Evolutionary conservation across 805 yeast genomes (phyloP), one percentile per base, ranked within the genome.

Genomic region (Lachancea mirantina): DNA sequence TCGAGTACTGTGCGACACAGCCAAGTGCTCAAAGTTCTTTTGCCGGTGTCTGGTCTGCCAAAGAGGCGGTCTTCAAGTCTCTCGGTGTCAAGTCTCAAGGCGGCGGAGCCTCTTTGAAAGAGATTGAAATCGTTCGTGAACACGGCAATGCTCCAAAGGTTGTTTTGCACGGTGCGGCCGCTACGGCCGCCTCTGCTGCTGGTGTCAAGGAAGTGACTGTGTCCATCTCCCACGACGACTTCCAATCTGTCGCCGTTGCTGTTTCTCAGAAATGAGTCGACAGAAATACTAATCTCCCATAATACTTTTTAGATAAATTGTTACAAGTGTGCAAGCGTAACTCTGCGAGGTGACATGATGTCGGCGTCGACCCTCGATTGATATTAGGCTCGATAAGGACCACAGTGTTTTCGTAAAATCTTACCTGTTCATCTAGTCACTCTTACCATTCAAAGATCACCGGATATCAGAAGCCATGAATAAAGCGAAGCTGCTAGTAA

Each of bases 41-140:
- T 62, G 87, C 98, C 17, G 99, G 99, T 29, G 82, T 94, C 26
- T 92, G 99, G 99, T 84, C 96, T 19, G 98, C 98, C 27, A 92
- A 92, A 66, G 99, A 92, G 67, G 98, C 99, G 26, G 96, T 88
- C 21, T 92, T 92, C 78, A 92, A 92, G 68, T 84, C 95, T 13
- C 69, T 92, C 54, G 88, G 92, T 41, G 94, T 84, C 42, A 72
- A 74, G 53, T 77, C 94, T 28, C 74, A 78, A 56, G 99, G 99
- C 39, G 96, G 89, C 10, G 98, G 97, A 41, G 97, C 98, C 23
- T 70, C 94, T 20, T 72, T 92, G 65, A 75, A 72, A 57, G 95
- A 85, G 40, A 94, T 92, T 62, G 97, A 89, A 66, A 84, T 92
- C 50, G 49, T 67, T 18, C 79, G 89, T 51, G 78, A 72, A 44